A percentile compares a stretch with the other conserved stretches of the same genome.
Conservation (phyloP, 202 grass and related monocot species). For the Zoysia matrella region DNA sequence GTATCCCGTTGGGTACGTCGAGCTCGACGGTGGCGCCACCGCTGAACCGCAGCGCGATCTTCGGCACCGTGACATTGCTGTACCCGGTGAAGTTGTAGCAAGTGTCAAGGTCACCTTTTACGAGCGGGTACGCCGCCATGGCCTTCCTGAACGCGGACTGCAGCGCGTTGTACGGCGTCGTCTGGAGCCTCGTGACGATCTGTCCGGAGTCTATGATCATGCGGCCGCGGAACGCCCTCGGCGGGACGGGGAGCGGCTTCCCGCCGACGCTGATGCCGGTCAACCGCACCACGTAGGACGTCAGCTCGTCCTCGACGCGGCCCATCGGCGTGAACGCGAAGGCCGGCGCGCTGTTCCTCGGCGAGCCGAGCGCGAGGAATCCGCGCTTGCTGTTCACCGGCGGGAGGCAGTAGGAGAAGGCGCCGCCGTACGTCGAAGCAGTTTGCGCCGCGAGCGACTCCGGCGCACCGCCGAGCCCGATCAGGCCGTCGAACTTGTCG, state of each 20-base stretch:
- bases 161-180: conserved; percentile 45
- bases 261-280: conserved; percentile 55
- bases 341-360: not conserved
- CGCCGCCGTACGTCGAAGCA: not conserved
- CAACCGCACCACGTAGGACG: conserved; percentile 55
- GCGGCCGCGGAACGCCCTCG: conserved; percentile 30
- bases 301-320: not conserved
- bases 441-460: conserved; percentile 38
- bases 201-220: conserved; percentile 64
- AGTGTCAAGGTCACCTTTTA: conserved; percentile 43
- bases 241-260: conserved; percentile 30
- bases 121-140: conserved; percentile 53
- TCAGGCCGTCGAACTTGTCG: conserved; percentile 37
- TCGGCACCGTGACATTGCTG: conserved; percentile 36
- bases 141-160: conserved; percentile 39
- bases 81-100: conserved; percentile 65
- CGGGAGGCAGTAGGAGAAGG: conserved; percentile 55
- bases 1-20: conserved; percentile 37
- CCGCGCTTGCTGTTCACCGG: conserved; percentile 22
- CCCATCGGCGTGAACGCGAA: conserved; percentile 54
- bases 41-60: conserved; percentile 39
- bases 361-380: conserved; percentile 34
- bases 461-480: conserved; percentile 41
- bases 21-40: conserved; percentile 47
- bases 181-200: conserved; percentile 46